phyloP scores from a whole-genome alignment of 495 filamentous ascomycete genomes.

The Halenospora varia region DNA sequence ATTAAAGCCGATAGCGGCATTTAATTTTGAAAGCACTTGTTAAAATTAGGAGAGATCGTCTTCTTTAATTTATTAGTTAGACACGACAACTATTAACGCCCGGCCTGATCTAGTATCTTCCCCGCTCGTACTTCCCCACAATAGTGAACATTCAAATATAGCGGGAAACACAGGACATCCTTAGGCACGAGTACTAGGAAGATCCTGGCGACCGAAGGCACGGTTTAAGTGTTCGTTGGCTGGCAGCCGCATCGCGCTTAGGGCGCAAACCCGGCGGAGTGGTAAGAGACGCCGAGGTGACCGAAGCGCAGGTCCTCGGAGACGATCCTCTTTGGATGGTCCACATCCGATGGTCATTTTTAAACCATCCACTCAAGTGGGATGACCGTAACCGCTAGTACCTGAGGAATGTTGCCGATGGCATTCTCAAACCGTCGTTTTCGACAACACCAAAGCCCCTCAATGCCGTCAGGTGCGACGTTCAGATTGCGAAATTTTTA shows the following conservation, averaged over 20 bases:
- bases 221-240: not conserved
- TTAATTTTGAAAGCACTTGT: not conserved
- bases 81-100: not conserved
- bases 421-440: conserved; percentile 7
- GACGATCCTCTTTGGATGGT: not conserved
- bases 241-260: not conserved
- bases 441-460: not conserved
- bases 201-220: not conserved
- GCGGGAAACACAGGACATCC: not conserved
- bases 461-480: conserved; percentile 2
- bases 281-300: not conserved
- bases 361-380: not conserved
- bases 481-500: not conserved
- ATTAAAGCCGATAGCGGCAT: not conserved
- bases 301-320: not conserved
- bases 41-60: too few species aligned
- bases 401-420: not conserved
- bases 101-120: not conserved
- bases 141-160: not conserved
- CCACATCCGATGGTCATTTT: too few species aligned
- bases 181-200: not conserved
- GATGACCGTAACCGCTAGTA: not conserved
- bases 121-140: not conserved
- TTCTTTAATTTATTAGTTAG: not conserved
- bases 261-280: not conserved